Percentiles rank a stretch among this genome's conserved stretches.
Conservation (phyloP, 441 rosid species). For the Codiaeum variegatum region DNA sequence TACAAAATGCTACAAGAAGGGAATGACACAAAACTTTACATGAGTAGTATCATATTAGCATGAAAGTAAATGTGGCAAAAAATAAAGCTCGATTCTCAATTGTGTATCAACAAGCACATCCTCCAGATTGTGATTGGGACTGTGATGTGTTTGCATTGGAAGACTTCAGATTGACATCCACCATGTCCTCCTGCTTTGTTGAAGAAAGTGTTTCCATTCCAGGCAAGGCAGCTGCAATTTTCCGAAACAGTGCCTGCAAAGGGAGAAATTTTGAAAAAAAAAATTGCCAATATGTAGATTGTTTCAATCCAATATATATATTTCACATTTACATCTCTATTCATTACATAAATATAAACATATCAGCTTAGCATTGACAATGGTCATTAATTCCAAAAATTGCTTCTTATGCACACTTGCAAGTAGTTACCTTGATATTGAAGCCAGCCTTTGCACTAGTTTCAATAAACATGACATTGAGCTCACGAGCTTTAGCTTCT, state of each 20-base stretch:
- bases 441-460: constrained; percentile 97
- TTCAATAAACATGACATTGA: constrained; percentile 85
- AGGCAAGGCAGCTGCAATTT: constrained; percentile 89
- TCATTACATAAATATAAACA: not conserved
- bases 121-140: constrained; percentile 68
- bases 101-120: constrained; percentile 63
- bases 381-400: not conserved
- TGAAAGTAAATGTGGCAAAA: constrained; percentile 7
- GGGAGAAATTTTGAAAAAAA: not conserved
- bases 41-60: constrained; percentile 9
- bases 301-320: not conserved
- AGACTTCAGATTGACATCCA: constrained; percentile 83
- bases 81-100: constrained; percentile 17
- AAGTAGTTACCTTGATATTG: constrained; percentile 62
- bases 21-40: not conserved
- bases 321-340: not conserved
- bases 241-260: constrained; percentile 72
- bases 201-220: constrained; percentile 95
- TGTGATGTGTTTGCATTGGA: constrained; percentile 54
- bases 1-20: constrained; percentile 2
- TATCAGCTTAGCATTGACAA: not conserved
- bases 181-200: constrained; percentile 90
- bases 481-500: constrained; percentile 82
- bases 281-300: not conserved
- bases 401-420: not conserved